Evolutionary conservation across 495 filamentous ascomycete species (phyloP), one percentile per base, ranked within the genome.

Genomic region (Thozetella sp.): DNA sequence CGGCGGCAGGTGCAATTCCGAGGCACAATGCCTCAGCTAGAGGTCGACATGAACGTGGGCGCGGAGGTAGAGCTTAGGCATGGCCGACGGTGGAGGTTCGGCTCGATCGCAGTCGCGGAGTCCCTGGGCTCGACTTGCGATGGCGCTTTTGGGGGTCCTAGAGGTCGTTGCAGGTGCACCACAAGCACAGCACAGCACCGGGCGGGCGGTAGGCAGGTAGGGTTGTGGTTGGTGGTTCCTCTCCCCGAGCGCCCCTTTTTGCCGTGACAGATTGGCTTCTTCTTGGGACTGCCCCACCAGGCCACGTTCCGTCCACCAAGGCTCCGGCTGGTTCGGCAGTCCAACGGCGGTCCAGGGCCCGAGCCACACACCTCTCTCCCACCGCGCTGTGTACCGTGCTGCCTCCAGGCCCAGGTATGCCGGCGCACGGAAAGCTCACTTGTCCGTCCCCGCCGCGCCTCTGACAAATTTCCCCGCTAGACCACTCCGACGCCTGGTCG

Each of bases 211-310:
- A 48, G 30, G 30, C 20, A 48, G 12, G 43, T 48, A 48, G 43
- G n/a, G n/a, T n/a, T n/a, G n/a, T n/a, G n/a, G n/a, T n/a, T n/a
- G n/a, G n/a, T n/a, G n/a, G n/a, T n/a, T n/a, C n/a, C n/a, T n/a
- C n/a, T n/a, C 43, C 43, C 12, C 12, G 43, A 20, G 12, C 43
- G 43, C 4, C 43, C 43, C 43, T n/a, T 48, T 48, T 48, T 48
- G 43, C 43, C 43, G 43, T 20, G 43, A 48, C 43, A 48, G 43
- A 48, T 48, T 48, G 43, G 43, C 43, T 48, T 48, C n/a, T n/a
- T n/a, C n/a, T 48, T 48, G 20, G 10, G 9, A 20, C n/a, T 48
- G 43, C 43, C 43, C 43, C 43, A 48, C 43, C 43, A 10, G 20
- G 20, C 43, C 43, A 48, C 43, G 43, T 48, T 48, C 43, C 43